Evolutionary conservation across 2,329 filamentous ascomycete species (phyloP), one percentile per base, ranked within the genome.

Genomic region (Epicoccum sorghinum): DNA sequence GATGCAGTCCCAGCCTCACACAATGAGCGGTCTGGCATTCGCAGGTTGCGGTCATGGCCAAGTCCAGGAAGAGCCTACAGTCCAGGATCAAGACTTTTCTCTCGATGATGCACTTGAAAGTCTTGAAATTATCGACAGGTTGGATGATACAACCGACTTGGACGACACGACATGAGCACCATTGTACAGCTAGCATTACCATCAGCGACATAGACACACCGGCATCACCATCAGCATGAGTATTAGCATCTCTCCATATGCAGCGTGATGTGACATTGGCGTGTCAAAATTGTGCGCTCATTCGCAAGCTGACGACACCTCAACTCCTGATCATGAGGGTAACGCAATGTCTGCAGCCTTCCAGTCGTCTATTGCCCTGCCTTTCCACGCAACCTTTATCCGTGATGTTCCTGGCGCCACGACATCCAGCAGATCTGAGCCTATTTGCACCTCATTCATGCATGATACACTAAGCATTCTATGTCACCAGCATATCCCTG

Each of bases 391-490:
- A 9, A 29, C 27, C 38, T 23, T 1, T 22, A 36, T 25, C 12
- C 33, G 24, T 22, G 18, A 32, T 27, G 32, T 46, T 22, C 9
- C 10, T 24, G 13, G 14, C 24, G 35, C 22, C 23, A 42, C 33
- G 13, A 49, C 22, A 50, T 37, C 32, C 32, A 7, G 45, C 39
- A 22, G 33, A 38, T 24, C 43, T 46, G 46, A 54, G 52, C 46
- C 49, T 54, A 41, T 45, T 48, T 32, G 24, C 41, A 49, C 40
- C 40, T 54, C 52, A 10, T 54, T 49, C 40, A 54, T 54, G 52
- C 52, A 23, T 1, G 3, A 6, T 14, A 13, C 40, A 6, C 40
- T 49, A 49, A 29, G 4, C 5, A 3, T 0, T 3, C 10, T 5
- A 4, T 2, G 4, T 3, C 13, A 6, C 44, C 4, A 24, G 32